These are phyloP conservation scores for Colletotrichum sp. DNA, from an alignment of 2,329 filamentous ascomycete species.

Conservation along the genomic window DNA sequence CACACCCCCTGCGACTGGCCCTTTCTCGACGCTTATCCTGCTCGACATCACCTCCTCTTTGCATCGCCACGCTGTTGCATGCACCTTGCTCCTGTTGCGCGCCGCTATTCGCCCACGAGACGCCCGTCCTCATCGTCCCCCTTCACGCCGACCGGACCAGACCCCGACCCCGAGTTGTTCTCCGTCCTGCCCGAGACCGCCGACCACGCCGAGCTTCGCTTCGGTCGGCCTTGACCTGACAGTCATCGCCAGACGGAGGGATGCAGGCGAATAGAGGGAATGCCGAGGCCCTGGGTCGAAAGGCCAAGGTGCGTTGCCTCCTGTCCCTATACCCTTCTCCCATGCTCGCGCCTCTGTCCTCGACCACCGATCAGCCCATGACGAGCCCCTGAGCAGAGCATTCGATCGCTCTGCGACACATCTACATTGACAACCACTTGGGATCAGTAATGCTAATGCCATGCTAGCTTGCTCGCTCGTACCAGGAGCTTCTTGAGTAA, in stretches of 20 bases:
- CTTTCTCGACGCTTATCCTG: not conserved
- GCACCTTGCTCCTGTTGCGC: slow-evolving; percentile 1
- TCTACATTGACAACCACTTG: not conserved
- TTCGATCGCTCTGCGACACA: not conserved
- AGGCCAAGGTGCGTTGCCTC: slow-evolving; percentile 57
- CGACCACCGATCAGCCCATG: not conserved
- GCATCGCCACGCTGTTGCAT: not conserved
- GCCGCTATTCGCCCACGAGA: not conserved
- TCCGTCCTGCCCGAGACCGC: not conserved
- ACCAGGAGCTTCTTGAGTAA: slow-evolving; percentile 94
- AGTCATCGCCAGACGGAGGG: slow-evolving; percentile 33
- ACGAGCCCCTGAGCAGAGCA: not conserved
- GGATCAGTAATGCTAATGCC: not conserved
- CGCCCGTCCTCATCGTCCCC: not conserved
- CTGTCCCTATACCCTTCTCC: not conserved
- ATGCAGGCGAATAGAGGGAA: slow-evolving; percentile 62
- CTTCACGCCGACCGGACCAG: not conserved
- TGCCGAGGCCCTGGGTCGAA: slow-evolving; percentile 63
- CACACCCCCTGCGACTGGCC: not conserved
- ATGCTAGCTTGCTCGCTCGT: slow-evolving; percentile 87
- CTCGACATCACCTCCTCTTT: not conserved
- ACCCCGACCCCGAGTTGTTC: not conserved
- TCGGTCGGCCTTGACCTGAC: slow-evolving; percentile 15
- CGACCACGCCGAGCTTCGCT: not conserved
- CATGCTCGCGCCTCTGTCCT: not conserved